These are phyloP conservation scores for Phytopythium kandeliae DNA, from an alignment of 352 stramenopile species.

Conservation along the genomic window DNA sequence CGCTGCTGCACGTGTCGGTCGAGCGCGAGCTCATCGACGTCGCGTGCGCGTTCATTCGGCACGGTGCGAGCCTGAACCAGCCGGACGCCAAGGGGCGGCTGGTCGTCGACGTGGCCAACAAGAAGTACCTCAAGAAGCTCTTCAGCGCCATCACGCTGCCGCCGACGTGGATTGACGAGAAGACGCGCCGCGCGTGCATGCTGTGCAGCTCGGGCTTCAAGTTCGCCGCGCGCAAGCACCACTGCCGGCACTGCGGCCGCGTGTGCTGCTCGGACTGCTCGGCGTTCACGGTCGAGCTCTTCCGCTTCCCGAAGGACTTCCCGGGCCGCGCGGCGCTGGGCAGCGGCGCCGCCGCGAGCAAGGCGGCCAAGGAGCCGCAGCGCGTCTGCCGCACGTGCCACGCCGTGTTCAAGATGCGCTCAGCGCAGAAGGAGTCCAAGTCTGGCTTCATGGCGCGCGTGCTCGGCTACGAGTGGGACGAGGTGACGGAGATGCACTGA, in stretches of 20 bases:
- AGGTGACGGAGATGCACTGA: conserved; percentile 38
- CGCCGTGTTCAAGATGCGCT: conserved; percentile 82
- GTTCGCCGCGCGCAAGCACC: conserved; percentile 73
- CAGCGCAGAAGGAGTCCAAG: conserved; percentile 79
- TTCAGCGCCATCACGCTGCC: conserved; percentile 72
- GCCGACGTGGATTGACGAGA: conserved; percentile 78
- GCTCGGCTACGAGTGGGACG: conserved; percentile 83
- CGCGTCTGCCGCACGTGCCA: conserved; percentile 81
- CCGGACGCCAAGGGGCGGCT: conserved; percentile 65
- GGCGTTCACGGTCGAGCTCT: conserved; percentile 71
- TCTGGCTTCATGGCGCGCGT: conserved; percentile 78
- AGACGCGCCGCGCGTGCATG: conserved; percentile 69
- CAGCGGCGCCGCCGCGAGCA: conserved; percentile 20
- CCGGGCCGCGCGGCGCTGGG: conserved; percentile 51
- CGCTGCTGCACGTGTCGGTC: conserved; percentile 74
- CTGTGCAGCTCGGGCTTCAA: conserved; percentile 67
- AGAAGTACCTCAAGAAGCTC: conserved; percentile 80
- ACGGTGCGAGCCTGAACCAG: conserved; percentile 69
- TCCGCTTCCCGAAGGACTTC: conserved; percentile 82
- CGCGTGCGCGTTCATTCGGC: conserved; percentile 59
- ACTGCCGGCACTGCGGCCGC: conserved; percentile 82
- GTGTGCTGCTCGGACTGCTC: conserved; percentile 85
- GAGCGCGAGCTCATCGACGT: conserved; percentile 81
- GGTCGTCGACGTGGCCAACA: conserved; percentile 71
- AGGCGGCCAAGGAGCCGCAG: conserved; percentile 72